Evolutionary conservation across 2,329 filamentous ascomycete genomes (phyloP).

Genomic region (Hymenoscyphus occultus): DNA sequence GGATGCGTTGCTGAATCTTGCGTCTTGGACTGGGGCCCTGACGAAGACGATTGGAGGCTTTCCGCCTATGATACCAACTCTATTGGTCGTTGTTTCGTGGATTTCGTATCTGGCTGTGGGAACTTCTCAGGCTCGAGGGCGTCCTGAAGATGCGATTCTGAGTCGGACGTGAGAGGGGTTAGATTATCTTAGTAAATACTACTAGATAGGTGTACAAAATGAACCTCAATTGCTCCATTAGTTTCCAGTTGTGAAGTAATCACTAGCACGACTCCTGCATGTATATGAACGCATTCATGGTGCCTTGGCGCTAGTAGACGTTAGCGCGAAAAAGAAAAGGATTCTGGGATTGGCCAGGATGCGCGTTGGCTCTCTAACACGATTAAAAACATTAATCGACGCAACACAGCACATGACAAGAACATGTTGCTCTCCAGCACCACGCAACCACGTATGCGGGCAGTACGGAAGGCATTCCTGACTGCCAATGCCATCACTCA

Average conservation of each 20-base stretch:
- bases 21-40: slow-evolving; percentile 15
- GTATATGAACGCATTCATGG: no score
- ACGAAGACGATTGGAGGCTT: slow-evolving; percentile 17
- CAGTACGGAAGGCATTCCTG: background rate
- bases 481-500: background rate
- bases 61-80: slow-evolving; percentile 26
- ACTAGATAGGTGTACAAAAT: background rate
- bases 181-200: background rate
- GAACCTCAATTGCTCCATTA: background rate
- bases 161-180: background rate
- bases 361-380: no score
- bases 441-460: background rate
- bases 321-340: no score
- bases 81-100: slow-evolving; percentile 25
- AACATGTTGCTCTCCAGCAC: slow-evolving; percentile 2
- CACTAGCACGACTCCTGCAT: no score
- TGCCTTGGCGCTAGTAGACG: no score
- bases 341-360: no score
- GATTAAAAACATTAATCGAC: background rate
- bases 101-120: slow-evolving; percentile 16
- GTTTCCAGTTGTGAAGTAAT: no score
- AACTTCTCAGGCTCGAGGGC: background rate
- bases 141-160: slow-evolving; percentile 7
- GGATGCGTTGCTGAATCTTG: slow-evolving; percentile 23
- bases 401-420: background rate